A percentile compares a stretch with the other conserved stretches of the same genome.
These are phyloP conservation scores for Crithidia fasciculata DNA, from an alignment of 208 protist species.

Conservation along the genomic window DNA sequence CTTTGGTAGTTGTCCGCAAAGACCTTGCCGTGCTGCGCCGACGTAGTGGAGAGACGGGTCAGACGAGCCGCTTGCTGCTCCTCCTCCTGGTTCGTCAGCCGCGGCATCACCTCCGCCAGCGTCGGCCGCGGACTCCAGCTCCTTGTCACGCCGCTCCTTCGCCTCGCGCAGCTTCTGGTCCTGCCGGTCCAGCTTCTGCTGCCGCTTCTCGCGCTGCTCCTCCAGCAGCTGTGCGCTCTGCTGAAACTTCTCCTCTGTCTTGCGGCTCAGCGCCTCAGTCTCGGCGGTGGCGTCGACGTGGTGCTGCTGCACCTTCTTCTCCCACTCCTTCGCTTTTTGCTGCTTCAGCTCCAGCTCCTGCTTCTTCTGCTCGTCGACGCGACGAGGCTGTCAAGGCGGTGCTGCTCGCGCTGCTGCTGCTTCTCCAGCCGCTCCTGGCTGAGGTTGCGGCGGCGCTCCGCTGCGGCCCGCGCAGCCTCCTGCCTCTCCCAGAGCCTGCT, in stretches of 20 bases:
- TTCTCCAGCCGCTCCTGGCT: conserved; percentile 75
- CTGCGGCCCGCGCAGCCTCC: conserved; percentile 77
- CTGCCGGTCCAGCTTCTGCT: conserved; percentile 72
- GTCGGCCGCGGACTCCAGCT: conserved; percentile 27
- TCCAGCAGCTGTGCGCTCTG: conserved; percentile 69
- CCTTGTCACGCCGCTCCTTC: conserved; percentile 41
- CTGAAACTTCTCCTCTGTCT: conserved; percentile 68
- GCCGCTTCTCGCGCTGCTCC: conserved; percentile 70
- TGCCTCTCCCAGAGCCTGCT: conserved; percentile 64
- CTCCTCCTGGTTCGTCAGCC: conserved; percentile 54
- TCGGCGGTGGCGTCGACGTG: conserved; percentile 50
- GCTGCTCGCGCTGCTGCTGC: conserved; percentile 74
- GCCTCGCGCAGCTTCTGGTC: conserved; percentile 56
- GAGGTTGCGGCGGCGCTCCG: conserved; percentile 70
- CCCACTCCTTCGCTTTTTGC: conserved; percentile 67
- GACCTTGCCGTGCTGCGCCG: conserved; percentile 56
- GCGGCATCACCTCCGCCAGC: conserved; percentile 60
- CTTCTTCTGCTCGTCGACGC: conserved; percentile 81
- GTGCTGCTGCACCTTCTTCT: conserved; percentile 69
- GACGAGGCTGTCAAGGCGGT: conserved; percentile 52
- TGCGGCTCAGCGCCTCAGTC: conserved; percentile 42
- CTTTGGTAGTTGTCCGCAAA: conserved; percentile 88
- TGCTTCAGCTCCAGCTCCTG: conserved; percentile 54
- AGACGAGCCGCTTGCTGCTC: conserved; percentile 65
- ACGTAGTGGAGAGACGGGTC: conserved; percentile 41